Conservation (phyloP, 1,284 basidiomycete genomes). For the Sutorius eximius region DNA sequence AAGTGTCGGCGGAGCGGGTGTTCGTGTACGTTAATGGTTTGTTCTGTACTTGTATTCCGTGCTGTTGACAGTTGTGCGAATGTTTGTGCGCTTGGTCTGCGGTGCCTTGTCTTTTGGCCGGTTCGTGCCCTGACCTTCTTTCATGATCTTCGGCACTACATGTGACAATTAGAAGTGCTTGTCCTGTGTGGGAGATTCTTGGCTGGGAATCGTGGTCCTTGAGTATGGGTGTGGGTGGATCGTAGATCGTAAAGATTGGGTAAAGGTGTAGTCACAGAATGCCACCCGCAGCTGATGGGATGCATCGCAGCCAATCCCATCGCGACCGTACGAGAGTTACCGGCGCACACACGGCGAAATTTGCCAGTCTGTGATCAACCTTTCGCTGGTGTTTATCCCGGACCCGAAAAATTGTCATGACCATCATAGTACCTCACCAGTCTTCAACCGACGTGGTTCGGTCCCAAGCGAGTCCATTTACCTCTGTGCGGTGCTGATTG, state of each 20-base stretch:
- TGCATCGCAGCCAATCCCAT: neutral
- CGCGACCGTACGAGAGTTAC: neutral
- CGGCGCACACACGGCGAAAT: neutral
- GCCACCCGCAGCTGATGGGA: neutral
- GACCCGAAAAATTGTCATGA: conserved; percentile 1
- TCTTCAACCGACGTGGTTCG: neutral
- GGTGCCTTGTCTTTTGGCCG: too few species aligned
- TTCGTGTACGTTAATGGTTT: neutral
- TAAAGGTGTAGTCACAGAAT: neutral
- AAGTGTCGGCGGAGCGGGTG: neutral
- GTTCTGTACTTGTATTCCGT: neutral
- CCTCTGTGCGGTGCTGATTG: neutral
- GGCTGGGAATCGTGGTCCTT: neutral
- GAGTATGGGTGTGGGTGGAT: neutral
- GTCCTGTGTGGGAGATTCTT: neutral
- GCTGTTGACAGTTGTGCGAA: neutral
- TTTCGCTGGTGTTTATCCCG: too few species aligned
- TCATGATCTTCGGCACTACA: neutral
- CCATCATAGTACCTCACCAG: neutral
- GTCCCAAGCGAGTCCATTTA: neutral
- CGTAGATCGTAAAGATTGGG: neutral
- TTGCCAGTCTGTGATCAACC: neutral
- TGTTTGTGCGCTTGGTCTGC: too few species aligned
- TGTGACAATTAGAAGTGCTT: neutral
- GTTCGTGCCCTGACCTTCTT: neutral